Evolutionary conservation across 169 alveolate species (phyloP).

Genomic region (Babesia sp.): DNA sequence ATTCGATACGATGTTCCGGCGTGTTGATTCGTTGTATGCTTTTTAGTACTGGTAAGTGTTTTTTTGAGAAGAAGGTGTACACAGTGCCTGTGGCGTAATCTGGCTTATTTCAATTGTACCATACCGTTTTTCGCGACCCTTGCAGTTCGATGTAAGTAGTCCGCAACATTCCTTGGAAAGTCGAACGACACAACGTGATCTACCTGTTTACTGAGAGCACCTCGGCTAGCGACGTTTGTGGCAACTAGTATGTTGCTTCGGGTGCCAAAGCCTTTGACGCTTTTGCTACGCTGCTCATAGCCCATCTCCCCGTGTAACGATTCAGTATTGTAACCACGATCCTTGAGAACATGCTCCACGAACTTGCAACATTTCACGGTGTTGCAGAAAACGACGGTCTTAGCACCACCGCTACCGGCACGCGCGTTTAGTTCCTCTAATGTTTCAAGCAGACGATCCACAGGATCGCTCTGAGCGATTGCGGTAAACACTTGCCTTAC

Average conservation of each 20-base stretch:
- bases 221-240: constrained; percentile 51
- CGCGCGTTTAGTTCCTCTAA: constrained; percentile 35
- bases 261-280: constrained; percentile 13
- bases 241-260: constrained; percentile 42
- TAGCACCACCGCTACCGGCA: background rate
- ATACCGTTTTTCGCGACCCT: constrained; percentile 24
- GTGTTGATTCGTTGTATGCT: constrained; percentile 36
- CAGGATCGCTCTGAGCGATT: constrained; percentile 42
- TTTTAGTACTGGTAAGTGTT: constrained; percentile 47
- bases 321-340: constrained; percentile 41
- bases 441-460: constrained; percentile 43
- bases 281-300: constrained; percentile 50
- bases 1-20: constrained; percentile 35
- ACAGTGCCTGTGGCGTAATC: constrained; percentile 14
- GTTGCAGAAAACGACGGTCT: constrained; percentile 53
- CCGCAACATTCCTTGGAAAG: constrained; percentile 55
- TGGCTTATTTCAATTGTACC: background rate
- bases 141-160: constrained; percentile 37
- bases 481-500: constrained; percentile 45
- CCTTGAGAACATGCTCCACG: constrained; percentile 41
- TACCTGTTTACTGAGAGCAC: constrained; percentile 6
- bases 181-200: constrained; percentile 53
- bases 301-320: constrained; percentile 64
- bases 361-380: constrained; percentile 63
- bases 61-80: constrained; percentile 39